Evolutionary conservation across 495 filamentous ascomycete species (phyloP), one percentile per base, ranked within the genome.

Genomic region (Penicillium steckii): DNA sequence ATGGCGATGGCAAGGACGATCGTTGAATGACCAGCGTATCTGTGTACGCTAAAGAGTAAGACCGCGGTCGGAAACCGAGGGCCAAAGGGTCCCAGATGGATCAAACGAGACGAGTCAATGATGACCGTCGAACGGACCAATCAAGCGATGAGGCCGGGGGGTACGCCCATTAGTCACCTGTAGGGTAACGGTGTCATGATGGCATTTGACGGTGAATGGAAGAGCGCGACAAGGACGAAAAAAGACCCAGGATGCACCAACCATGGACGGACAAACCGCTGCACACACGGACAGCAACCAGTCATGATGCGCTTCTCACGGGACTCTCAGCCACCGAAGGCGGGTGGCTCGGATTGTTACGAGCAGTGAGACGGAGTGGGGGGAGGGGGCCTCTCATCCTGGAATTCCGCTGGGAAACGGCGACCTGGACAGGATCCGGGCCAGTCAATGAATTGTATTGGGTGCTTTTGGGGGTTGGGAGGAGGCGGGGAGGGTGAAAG

Each of bases 301-400:
- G 38, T 41, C 38, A 41, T 23, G 38, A 19, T 15, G 10, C 44
- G 30, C 27, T 44, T 45, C 50, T 44, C 50, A 53, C 50, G 43
- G 43, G 50, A 53, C 37, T 53, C 38, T 53, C 51, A 53, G 51
- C 51, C 51, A 53, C 51, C 49, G 41, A 48, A 55, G 52, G 56
- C 52, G 56, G 56, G 54, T 66, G 57, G 55, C 48, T 64, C 60
- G 60, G 64, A 59, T 53, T 59, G 55, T 55, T 21, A 41, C 38
- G 38, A 41, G 38, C 38, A 56, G 56, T 57, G 51, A 54, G 44
- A 48, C 48, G 54, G 37, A 32, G 42, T 43, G 56, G 55, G 57
- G 57, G 55, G 17, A 52, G 55, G 57, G 57, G 55, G 17, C 48
- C 57, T 60, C 53, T 30, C 57, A 60, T 56, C 57, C 57, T 56